A percentile compares a stretch with the other conserved stretches of the same genome.
Conservation (phyloP, 805 yeast species). For the Metschnikowia orientalis region DNA sequence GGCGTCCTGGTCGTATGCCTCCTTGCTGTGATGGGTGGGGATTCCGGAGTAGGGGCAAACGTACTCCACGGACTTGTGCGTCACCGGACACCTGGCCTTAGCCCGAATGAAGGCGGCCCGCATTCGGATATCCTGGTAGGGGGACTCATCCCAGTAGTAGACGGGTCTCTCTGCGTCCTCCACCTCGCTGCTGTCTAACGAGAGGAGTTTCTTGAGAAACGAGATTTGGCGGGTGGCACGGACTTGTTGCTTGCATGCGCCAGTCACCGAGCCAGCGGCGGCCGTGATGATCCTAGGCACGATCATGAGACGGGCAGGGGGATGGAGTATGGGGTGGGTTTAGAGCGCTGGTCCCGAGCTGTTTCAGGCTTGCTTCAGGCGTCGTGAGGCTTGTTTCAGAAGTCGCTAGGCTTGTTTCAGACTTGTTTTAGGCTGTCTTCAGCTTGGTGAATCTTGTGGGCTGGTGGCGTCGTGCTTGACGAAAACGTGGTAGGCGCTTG, state of each 20-base stretch:
- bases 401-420: no score
- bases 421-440: no score
- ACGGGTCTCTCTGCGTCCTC: conserved; percentile 28
- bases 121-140: conserved; percentile 79
- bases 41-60: conserved; percentile 94
- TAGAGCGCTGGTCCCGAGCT: no score
- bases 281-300: conserved; percentile 2
- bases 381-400: no score
- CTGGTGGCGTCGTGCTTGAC: no score
- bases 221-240: conserved; percentile 20
- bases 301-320: no score
- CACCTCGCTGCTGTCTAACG: conserved; percentile 28
- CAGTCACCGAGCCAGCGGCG: conserved; percentile 6
- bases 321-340: no score
- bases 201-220: conserved; percentile 36
- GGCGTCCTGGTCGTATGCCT: conserved; percentile 81
- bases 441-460: no score
- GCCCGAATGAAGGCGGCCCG: conserved; percentile 90
- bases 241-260: neutral
- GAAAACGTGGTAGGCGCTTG: no score
- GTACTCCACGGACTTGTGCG: conserved; percentile 70
- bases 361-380: no score
- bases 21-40: conserved; percentile 89
- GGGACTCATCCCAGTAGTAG: conserved; percentile 87
- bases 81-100: conserved; percentile 86